Percentiles rank a stretch among this genome's conserved stretches.
phyloP scores from a whole-genome alignment of 805 yeast genomes.

The Candida pseudoglaebosa region DNA sequence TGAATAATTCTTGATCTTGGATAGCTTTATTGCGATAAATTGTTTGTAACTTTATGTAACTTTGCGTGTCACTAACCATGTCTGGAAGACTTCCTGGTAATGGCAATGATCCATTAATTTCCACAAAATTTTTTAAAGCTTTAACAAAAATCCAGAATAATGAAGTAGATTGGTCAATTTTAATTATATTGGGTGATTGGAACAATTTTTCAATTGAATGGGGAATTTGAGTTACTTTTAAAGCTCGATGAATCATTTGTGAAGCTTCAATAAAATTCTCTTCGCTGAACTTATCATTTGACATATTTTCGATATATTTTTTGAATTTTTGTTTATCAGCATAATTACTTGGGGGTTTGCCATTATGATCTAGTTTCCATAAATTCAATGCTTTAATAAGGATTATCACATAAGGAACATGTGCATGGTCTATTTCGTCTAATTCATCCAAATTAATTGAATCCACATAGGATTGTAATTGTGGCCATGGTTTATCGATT shows the following conservation, averaged over 20 bases:
- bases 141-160: constrained; percentile 60
- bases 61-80: constrained; percentile 74
- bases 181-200: constrained; percentile 1
- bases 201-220: constrained; percentile 20
- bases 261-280: constrained; percentile 43
- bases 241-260: constrained; percentile 31
- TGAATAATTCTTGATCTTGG: constrained; percentile 43
- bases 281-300: constrained; percentile 48
- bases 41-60: constrained; percentile 54
- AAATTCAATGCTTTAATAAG: constrained; percentile 49
- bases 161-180: constrained; percentile 20
- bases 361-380: constrained; percentile 33
- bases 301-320: constrained; percentile 29
- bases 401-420: constrained; percentile 67
- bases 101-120: constrained; percentile 47
- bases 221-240: constrained; percentile 34
- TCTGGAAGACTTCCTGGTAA: constrained; percentile 77
- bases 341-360: constrained; percentile 32
- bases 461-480: constrained; percentile 48
- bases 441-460: constrained; percentile 45
- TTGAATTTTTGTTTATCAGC: constrained; percentile 41
- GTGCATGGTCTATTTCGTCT: constrained; percentile 48
- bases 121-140: constrained; percentile 52
- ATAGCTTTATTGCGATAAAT: constrained; percentile 56
- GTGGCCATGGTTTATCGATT: constrained; percentile 69